Evolutionary conservation across 768 basidiomycete genomes (phyloP).

Genomic region (Naganishia vaughanmartiniae): DNA sequence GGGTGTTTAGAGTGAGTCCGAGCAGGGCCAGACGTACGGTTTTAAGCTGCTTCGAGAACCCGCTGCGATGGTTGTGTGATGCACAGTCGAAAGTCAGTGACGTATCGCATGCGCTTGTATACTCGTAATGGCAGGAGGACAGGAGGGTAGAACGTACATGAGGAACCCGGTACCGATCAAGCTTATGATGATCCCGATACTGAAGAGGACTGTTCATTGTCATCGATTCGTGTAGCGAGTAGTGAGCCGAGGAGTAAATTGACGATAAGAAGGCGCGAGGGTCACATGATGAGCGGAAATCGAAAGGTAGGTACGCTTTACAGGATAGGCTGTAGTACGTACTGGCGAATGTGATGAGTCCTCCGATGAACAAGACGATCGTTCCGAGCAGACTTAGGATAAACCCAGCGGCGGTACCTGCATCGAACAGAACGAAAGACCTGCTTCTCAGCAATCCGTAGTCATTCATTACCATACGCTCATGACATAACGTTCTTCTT

Average conservation of each 20-base stretch:
- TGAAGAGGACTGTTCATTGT: conserved; percentile 60
- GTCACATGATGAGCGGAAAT: too few species aligned
- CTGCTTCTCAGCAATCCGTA: neutral
- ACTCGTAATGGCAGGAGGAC: neutral
- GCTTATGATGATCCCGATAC: conserved; percentile 74
- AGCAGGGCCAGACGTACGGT: conserved; percentile 60
- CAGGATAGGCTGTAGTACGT: conserved; percentile 46
- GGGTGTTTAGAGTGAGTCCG: neutral
- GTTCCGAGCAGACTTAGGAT: conserved; percentile 75
- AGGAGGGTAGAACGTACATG: conserved; percentile 61
- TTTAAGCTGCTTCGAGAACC: conserved; percentile 66
- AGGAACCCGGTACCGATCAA: conserved; percentile 86
- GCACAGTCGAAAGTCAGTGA: neutral
- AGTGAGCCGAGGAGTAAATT: neutral
- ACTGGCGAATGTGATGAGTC: conserved; percentile 71
- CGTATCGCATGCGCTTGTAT: too few species aligned
- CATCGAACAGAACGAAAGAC: neutral
- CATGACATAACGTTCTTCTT: neutral
- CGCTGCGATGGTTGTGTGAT: conserved; percentile 32
- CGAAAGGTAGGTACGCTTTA: neutral
- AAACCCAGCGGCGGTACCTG: conserved; percentile 71
- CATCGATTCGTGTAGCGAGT: neutral
- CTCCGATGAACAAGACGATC: conserved; percentile 71
- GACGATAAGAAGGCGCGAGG: too few species aligned
- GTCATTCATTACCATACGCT: neutral